Base-by-base conservation (phyloP, 2,329 filamentous ascomycete genomes). In the Erysiphe pulchra region DNA sequence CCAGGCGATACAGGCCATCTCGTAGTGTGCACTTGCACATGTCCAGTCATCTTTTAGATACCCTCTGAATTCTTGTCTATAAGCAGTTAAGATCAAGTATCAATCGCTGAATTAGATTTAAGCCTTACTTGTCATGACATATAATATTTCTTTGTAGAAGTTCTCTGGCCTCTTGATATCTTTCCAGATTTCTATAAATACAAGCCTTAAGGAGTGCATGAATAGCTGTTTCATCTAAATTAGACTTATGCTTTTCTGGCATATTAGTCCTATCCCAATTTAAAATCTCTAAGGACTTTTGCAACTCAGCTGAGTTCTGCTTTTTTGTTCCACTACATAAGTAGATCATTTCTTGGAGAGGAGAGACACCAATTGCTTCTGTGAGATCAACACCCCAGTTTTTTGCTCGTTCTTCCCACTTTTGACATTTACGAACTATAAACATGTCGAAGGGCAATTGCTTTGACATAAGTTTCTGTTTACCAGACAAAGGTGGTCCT, bases 391-490 rank as follows among this genome's bases (percentile, higher is more conserved):
- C 62, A 1, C 69, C 66, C 60, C 76, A 71, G 41, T 70, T 65
- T 55, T 77, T 77, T 4, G 80, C 75, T 18, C 84, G 70, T 30
- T 75, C 73, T 55, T 92, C 79, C 86, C 86, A 94, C 60, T 92
- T 93, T 46, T 74, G 69, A 13, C 95, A 62, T 63, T 93, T 95
- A 47, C 85, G 75, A 45, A 72, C 67, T 12, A 90, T 75, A 54
- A 92, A 94, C 4, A 79, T 66, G 59, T 98, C 90, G 50, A 98
- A 85, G 0, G 90, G 90, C 11, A 95, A 66, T 55, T 92, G 83
- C 18, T 79, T 74, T 0, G 83, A 80, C 79, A 95, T 82, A 60
- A 98, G 83, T 37, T 75, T 75, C 63, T 92, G 93, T 62, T 81
- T 85, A 36, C 86, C 86, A 0, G 80, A 77, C 44, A 82, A 68